Evolutionary conservation across 371 early-diverging fungal genomes (phyloP), one percentile per base, ranked within the genome.

Genomic region (Rhizomucor pusillus): DNA sequence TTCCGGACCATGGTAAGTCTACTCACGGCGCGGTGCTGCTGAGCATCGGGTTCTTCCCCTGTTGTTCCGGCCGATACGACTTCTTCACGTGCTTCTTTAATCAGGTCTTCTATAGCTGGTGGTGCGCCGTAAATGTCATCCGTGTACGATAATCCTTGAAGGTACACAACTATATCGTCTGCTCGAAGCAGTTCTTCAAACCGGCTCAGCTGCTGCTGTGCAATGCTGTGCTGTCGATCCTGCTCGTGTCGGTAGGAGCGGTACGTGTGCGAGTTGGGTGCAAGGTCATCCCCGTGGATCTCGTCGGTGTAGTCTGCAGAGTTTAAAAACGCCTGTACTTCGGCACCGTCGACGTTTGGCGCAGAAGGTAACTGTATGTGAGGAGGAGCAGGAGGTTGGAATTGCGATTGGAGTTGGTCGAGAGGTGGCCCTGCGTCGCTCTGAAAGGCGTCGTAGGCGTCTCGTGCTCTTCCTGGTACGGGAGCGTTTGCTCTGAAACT

Each of bases 81-180:
- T 44, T 76, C 76, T 37, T 76, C 52, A 39, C 67, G 60, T 1
- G 71, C 71, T 46, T 74, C 70, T 22, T 61, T 61, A 16, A 77
- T 58, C 25, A 63, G 39, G 2, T 29, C 11, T 40, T 71, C 61
- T 10, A 69, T 50, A 14, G 56, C 29, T 4, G 59, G 46, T 0
- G 77, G 73, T 14, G 71, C 56, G 0, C 65, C 71, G 43, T 76
- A 73, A 18, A 76, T 52, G 45, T 76, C 77, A 18, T 76, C 69
- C 1, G 59, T 63, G 48, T 76, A 76, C 1, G 47, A 43, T 19
- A 60, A 25, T 20, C 64, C 63, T 37, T 52, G 45, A 14, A 76
- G 43, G 59, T 76, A 76, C 2, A 51, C 65, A 16, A 72, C 71
- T 34, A 76, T 70, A 46, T 76, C 73, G 16, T 70, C 71, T 14